A percentile compares a stretch with the other conserved stretches of the same genome.
Conservation (phyloP, 208 protist genomes). For the Wallacemonas rigidus region DNA sequence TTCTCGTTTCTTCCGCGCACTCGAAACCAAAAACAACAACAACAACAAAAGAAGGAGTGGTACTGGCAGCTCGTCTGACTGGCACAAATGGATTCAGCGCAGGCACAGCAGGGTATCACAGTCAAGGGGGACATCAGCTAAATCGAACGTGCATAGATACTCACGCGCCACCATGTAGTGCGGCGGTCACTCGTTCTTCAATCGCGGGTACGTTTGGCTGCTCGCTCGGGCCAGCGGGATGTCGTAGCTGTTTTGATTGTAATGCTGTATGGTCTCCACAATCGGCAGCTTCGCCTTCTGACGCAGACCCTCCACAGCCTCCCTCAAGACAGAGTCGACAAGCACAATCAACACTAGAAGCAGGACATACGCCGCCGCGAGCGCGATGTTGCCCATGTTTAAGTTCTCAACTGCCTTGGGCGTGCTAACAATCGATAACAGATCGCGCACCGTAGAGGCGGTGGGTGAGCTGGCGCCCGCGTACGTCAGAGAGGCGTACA, state of each 20-base stretch:
- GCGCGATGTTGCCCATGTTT: constrained; percentile 29
- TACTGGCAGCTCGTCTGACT: not conserved
- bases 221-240: constrained; percentile 24
- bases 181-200: constrained; percentile 3
- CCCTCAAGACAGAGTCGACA: constrained; percentile 46
- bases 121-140: no score
- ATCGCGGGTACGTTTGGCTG: constrained; percentile 3
- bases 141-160: not conserved
- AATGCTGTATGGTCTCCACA: constrained; percentile 50
- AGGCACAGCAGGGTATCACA: not conserved
- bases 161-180: not conserved
- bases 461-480: not conserved
- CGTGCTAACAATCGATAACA: not conserved
- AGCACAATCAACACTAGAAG: constrained; percentile 47
- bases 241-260: constrained; percentile 69
- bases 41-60: no score
- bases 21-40: no score
- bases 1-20: no score
- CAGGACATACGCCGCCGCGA: constrained; percentile 28
- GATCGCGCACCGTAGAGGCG: not conserved
- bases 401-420: constrained; percentile 7
- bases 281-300: constrained; percentile 48
- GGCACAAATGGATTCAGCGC: not conserved
- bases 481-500: not conserved
- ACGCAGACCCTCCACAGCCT: constrained; percentile 38